phyloP scores from a whole-genome alignment of 2,329 filamentous ascomycete genomes.

The Beauveria sp. region DNA sequence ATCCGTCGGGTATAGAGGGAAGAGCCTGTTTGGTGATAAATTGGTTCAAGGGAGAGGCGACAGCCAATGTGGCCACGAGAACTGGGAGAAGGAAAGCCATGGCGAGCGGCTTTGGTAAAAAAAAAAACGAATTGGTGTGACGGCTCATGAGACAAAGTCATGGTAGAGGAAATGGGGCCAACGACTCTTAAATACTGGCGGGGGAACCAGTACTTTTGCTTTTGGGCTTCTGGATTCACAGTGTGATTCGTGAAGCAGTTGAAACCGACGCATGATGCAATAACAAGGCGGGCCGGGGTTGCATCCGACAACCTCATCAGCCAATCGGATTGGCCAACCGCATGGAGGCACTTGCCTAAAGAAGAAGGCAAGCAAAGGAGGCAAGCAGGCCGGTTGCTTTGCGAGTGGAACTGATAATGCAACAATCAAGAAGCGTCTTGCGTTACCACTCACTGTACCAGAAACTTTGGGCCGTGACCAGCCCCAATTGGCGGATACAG shows the following conservation, averaged over 20 bases:
- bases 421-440: background rate
- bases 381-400: background rate
- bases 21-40: slow-evolving; percentile 11
- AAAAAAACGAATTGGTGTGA: background rate
- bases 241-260: background rate
- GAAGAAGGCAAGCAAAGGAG: background rate
- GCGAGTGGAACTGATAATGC: background rate
- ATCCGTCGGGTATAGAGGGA: background rate
- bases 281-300: background rate
- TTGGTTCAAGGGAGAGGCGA: slow-evolving; percentile 6
- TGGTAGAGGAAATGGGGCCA: background rate
- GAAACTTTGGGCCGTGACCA: too few relatives aligned
- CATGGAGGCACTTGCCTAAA: slow-evolving; percentile 7
- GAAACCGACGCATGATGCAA: background rate
- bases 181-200: background rate
- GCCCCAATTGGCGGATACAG: background rate
- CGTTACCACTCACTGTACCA: background rate
- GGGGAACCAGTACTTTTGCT: background rate
- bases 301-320: background rate
- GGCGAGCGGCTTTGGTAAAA: background rate
- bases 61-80: slow-evolving; percentile 11
- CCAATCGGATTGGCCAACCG: background rate
- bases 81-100: slow-evolving; percentile 9
- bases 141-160: background rate
- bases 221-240: background rate